These are phyloP conservation scores for Fusarium cicatricum DNA, from an alignment of 2,329 filamentous ascomycete species.

Conservation along the genomic window DNA sequence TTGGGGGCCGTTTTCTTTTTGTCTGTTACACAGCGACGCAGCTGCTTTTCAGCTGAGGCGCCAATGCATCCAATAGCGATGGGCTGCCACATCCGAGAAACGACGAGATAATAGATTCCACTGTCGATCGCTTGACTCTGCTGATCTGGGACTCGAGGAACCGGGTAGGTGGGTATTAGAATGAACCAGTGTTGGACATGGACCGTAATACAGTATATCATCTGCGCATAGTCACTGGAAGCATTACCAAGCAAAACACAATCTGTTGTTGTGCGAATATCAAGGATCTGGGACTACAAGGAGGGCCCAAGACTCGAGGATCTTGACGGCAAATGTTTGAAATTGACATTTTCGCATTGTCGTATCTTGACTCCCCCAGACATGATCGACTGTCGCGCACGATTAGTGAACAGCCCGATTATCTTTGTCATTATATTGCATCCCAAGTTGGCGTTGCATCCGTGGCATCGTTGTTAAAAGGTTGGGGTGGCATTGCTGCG, in stretches of 20 bases:
- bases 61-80: too few relatives aligned
- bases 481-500: constrained; percentile 4
- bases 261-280: too few relatives aligned
- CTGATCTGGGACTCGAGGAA: constrained; percentile 1
- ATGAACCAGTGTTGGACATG: constrained; percentile 1
- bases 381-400: background rate
- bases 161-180: background rate
- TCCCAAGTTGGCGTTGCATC: background rate
- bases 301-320: too few relatives aligned
- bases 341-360: background rate
- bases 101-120: too few relatives aligned
- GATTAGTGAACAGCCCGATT: background rate
- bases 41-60: background rate
- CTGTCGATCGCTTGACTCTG: too few relatives aligned
- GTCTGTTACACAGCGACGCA: background rate
- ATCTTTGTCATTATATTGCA: too few relatives aligned
- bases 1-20: background rate
- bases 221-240: too few relatives aligned
- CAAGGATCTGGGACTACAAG: too few relatives aligned
- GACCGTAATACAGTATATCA: too few relatives aligned
- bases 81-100: too few relatives aligned
- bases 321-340: too few relatives aligned
- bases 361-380: background rate
- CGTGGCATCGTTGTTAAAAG: background rate
- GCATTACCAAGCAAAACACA: too few relatives aligned